phyloP scores from a whole-genome alignment of 306 rosid genomes.

The Dalbergia cultrata region DNA sequence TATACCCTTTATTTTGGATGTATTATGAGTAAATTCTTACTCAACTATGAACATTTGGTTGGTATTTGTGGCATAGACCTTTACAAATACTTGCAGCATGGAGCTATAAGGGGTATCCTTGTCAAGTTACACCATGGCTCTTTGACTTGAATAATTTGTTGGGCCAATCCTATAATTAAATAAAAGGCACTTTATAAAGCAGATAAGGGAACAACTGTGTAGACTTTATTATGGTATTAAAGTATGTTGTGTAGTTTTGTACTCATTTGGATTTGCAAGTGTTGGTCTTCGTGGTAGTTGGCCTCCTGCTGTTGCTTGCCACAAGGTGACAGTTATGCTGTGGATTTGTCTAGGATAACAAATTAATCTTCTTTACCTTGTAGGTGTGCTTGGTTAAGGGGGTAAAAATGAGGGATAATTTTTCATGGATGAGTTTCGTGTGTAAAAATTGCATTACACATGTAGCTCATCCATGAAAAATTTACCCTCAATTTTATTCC shows the following conservation, averaged over 20 bases:
- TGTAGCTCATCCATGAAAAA: too few relatives aligned
- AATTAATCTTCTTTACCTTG: neutral
- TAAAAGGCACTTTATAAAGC: neutral
- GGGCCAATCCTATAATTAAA: neutral
- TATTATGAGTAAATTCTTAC: too few relatives aligned
- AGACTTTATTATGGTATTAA: neutral
- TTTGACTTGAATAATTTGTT: neutral
- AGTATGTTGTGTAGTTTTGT: slow-evolving; percentile 6
- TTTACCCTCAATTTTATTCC: too few relatives aligned
- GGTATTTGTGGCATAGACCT: too few relatives aligned
- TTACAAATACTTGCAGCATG: too few relatives aligned
- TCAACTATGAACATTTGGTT: too few relatives aligned
- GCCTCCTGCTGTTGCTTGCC: neutral
- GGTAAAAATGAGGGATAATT: too few relatives aligned
- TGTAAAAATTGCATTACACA: too few relatives aligned
- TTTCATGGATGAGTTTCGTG: too few relatives aligned
- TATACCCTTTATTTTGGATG: too few relatives aligned
- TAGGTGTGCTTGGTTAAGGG: too few relatives aligned
- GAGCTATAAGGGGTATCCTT: neutral
- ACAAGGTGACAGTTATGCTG: neutral
- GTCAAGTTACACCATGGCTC: slow-evolving; percentile 7
- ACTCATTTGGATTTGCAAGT: neutral
- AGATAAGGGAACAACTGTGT: neutral
- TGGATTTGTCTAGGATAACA: neutral
- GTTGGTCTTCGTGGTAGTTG: slow-evolving; percentile 8